Base-by-base conservation (phyloP, 176 grass and related monocot genomes). In the Aegilops tauschii region DNA sequence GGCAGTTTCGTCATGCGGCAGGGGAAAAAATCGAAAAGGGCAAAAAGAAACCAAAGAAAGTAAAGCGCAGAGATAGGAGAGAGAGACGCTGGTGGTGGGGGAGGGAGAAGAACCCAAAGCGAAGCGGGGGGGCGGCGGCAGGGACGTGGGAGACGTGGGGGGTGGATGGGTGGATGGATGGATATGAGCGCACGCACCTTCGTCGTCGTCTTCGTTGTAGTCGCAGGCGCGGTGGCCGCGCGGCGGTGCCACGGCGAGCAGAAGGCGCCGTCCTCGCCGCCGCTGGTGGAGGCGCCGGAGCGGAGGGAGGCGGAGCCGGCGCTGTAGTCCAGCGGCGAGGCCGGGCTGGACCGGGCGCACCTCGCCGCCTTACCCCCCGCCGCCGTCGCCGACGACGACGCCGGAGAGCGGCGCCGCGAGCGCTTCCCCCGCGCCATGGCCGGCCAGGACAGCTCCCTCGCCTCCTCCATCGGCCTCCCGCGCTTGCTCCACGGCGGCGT, bases 251-350 rank as follows among this genome's bases (percentile, higher is more conserved):
- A 78, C 0, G 31, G 34, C 1, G 85, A 87, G 87, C 44, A 87
- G 87, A 79, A 84, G 28, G 18, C 70, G 18, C 80, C 84, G 40
- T 94, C 87, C 71, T 94, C 89, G 20, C 85, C 88, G 85, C 85
- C 85, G 90, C 93, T 95, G 69, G 88, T 92, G 68, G 90, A 92
- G n/a, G 88, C 90, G 35, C 79, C 79, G 16, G 84, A 81, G 59
- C 86, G 85, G 9, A 67, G 13, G 39, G 86, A 89, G 71, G 47
- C 54, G 20, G 84, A 90, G 47, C 82, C 82, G 63, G 88, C 86
- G 88, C 85, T 90, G 77, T 82, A 90, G 68, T 95, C 90, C 0
- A 95, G 76, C 14, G 93, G 93, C 45, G 93, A 92, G n/a, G 81
- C 73, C 36, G 93, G 93, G 90, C 93, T 95, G 56, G 65, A 81